Evolutionary conservation across 345 rosid genomes (phyloP).

Genomic region (Iberis pinnata): DNA sequence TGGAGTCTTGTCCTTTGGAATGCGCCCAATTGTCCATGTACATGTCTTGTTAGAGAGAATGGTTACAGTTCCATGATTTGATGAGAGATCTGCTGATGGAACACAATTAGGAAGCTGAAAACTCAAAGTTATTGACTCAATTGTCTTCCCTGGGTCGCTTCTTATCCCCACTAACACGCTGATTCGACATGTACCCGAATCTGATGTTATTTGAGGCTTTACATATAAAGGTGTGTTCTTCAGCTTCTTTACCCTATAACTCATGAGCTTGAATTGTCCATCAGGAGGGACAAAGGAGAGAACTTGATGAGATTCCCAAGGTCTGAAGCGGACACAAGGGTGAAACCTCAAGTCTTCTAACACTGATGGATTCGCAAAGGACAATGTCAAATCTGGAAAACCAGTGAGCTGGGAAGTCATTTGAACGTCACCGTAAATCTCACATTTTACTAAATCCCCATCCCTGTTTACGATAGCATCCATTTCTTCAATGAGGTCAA

Average conservation of each 20-base stretch:
- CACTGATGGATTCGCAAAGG: conserved; percentile 72
- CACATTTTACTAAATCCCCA: conserved; percentile 34
- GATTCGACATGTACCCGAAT: conserved; percentile 62
- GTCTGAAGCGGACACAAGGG: conserved; percentile 90
- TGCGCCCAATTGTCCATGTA: conserved; percentile 77
- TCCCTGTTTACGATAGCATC: conserved; percentile 72
- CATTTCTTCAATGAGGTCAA: conserved; percentile 93
- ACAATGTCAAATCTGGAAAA: conserved; percentile 86
- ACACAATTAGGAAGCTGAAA: conserved; percentile 74
- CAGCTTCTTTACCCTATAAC: conserved; percentile 83
- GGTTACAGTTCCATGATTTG: conserved; percentile 82
- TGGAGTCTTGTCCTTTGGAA: conserved; percentile 80
- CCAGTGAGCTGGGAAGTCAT: conserved; percentile 88
- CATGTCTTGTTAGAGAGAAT: conserved; percentile 73
- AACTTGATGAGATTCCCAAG: conserved; percentile 92
- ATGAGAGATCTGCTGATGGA: conserved; percentile 68
- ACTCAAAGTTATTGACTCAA: conserved; percentile 69
- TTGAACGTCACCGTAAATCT: conserved; percentile 77
- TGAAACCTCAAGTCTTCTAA: conserved; percentile 81
- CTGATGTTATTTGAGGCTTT: conserved; percentile 83
- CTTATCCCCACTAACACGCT: conserved; percentile 72
- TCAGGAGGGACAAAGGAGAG: conserved; percentile 97
- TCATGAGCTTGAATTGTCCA: conserved; percentile 60
- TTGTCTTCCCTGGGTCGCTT: conserved; percentile 74
- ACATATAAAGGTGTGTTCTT: conserved; percentile 76